phyloP scores from a whole-genome alignment of 768 basidiomycete species.

The Lactarius tabidus region DNA sequence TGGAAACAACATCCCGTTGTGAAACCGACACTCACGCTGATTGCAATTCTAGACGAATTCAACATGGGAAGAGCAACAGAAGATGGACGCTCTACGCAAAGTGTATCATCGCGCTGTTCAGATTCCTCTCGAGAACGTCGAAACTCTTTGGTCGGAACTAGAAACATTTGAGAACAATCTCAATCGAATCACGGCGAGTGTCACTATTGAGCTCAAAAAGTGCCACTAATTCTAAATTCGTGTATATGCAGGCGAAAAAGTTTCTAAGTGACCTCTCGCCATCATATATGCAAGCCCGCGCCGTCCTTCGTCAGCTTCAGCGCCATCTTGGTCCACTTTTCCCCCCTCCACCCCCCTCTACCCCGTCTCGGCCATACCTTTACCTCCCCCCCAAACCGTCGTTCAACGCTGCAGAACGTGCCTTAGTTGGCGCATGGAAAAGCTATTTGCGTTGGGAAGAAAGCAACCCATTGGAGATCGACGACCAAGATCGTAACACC shows the following conservation, averaged over 20 bases:
- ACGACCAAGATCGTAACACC: constrained; percentile 69
- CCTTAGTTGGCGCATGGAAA: constrained; percentile 83
- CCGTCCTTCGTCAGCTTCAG: constrained; percentile 76
- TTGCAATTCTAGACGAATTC: constrained; percentile 49
- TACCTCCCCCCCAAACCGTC: constrained; percentile 68
- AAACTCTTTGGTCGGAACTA: constrained; percentile 89
- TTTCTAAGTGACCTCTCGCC: constrained; percentile 92
- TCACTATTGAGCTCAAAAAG: not conserved
- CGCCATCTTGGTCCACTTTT: constrained; percentile 63
- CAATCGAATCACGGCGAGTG: constrained; percentile 73
- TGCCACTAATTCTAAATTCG: not conserved
- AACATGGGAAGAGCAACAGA: constrained; percentile 95
- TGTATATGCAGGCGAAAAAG: constrained; percentile 71
- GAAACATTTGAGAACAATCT: constrained; percentile 87
- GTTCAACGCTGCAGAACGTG: constrained; percentile 67
- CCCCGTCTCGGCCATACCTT: constrained; percentile 40
- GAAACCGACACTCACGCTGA: constrained; percentile 20
- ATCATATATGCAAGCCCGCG: constrained; percentile 92
- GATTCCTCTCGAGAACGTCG: constrained; percentile 91
- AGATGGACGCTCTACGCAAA: constrained; percentile 89
- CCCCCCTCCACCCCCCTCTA: constrained; percentile 43
- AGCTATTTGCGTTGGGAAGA: constrained; percentile 95
- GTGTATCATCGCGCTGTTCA: constrained; percentile 92
- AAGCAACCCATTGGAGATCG: constrained; percentile 87
- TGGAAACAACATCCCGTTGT: constrained; percentile 11